Evolutionary conservation across 257 asterid species (phyloP).

Genomic region (Haberlea rhodopensis): DNA sequence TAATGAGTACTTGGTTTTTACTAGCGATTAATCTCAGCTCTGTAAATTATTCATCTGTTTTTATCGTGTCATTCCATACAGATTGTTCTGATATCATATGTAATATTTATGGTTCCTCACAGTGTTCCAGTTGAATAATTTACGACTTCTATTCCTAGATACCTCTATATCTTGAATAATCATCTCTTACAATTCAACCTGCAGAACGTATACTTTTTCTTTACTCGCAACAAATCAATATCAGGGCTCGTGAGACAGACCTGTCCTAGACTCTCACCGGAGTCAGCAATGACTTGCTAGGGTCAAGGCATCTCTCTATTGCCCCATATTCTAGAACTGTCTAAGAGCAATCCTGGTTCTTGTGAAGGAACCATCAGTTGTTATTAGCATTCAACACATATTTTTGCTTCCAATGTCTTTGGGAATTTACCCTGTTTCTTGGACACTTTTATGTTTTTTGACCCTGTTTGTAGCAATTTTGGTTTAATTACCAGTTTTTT

Average conservation of each 20-base stretch:
- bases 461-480: slow-evolving; percentile 4
- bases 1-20: slow-evolving; percentile 15
- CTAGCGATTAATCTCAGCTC: not conserved
- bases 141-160: slow-evolving; percentile 7
- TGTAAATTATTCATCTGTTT: not conserved
- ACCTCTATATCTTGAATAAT: not conserved
- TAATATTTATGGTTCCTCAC: not conserved
- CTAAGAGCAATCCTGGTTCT: no score
- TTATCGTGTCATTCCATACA: not conserved
- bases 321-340: no score
- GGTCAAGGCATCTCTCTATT: no score
- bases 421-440: no score
- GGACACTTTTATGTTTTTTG: not conserved
- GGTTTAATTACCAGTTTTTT: slow-evolving; percentile 42
- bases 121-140: not conserved
- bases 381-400: no score
- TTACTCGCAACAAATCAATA: no score
- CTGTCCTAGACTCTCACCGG: no score
- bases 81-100: not conserved
- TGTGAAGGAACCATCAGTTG: no score
- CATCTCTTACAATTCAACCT: not conserved
- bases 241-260: no score
- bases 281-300: no score
- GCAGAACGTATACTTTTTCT: not conserved
- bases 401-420: no score